Evolutionary conservation across 257 asterid genomes (phyloP).

Genomic region (Solanum rostratum): DNA sequence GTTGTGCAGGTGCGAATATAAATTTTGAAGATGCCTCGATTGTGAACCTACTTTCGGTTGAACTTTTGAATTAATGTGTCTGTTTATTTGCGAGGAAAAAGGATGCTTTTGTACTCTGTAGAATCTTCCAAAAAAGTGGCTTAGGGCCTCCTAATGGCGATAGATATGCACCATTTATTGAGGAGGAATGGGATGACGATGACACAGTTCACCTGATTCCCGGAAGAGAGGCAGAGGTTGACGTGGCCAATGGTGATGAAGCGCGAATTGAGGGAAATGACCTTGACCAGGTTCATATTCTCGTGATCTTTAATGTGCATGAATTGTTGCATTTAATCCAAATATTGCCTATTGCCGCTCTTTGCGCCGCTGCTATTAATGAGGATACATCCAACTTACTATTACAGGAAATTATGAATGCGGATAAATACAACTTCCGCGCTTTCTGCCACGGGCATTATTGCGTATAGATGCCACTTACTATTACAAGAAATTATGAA

Average conservation of each 20-base stretch:
- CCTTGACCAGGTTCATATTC: conserved; percentile 48
- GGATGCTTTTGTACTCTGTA: conserved; percentile 93
- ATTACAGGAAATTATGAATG: neutral
- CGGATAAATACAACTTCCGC: neutral
- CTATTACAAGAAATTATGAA: neutral
- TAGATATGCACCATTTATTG: conserved; percentile 90
- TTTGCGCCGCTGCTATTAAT: neutral
- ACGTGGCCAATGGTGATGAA: conserved; percentile 62
- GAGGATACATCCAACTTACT: neutral
- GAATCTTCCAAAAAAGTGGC: conserved; percentile 95
- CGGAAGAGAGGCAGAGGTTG: conserved; percentile 70
- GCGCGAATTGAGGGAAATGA: conserved; percentile 33
- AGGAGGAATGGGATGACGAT: conserved; percentile 94
- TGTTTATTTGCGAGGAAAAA: conserved; percentile 38
- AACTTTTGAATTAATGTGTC: conserved; percentile 13
- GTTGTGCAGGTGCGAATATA: conserved; percentile 53
- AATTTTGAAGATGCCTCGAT: neutral
- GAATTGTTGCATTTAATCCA: neutral
- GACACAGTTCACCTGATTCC: conserved; percentile 44
- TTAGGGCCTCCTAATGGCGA: conserved; percentile 93
- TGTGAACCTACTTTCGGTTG: neutral
- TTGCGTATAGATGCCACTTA: neutral
- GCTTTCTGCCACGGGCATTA: neutral
- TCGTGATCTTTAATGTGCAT: neutral
- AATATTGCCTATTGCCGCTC: neutral